Conservation (phyloP, 345 rosid genomes). For the Barbarea vulgaris region DNA sequence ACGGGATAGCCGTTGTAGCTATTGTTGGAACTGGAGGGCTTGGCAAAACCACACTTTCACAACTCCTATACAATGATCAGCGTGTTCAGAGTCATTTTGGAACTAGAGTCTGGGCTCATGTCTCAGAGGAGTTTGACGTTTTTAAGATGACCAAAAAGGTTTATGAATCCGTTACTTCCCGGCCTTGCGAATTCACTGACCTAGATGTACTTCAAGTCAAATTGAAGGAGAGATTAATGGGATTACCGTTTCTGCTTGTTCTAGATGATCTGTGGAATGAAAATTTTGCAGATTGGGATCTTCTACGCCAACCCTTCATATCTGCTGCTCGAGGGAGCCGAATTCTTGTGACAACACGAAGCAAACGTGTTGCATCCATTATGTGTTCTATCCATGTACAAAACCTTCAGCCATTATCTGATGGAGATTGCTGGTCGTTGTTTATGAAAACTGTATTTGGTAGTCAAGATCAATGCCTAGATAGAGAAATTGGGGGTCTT, state of each 20-base stretch:
- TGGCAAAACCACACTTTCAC: conserved; percentile 52
- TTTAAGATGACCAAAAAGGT: conserved; percentile 44
- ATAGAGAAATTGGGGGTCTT: conserved; percentile 36
- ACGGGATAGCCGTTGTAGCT: conserved; percentile 23
- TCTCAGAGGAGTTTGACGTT: conserved; percentile 49
- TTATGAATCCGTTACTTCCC: conserved; percentile 38
- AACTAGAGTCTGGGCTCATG: conserved; percentile 44
- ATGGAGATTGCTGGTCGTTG: conserved; percentile 43
- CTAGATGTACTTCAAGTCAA: conserved; percentile 44
- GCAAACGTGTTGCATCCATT: conserved; percentile 35
- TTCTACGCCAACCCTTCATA: conserved; percentile 36
- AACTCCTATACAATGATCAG: conserved; percentile 42
- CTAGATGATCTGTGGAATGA: conserved; percentile 52
- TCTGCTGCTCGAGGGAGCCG: conserved; percentile 42
- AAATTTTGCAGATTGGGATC: conserved; percentile 37
- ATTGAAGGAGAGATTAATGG: conserved; percentile 37
- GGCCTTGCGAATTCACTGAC: conserved; percentile 36
- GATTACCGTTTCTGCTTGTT: conserved; percentile 40
- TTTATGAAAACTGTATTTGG: conserved; percentile 39
- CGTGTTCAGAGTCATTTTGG: conserved; percentile 28
- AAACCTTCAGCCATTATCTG: conserved; percentile 39
- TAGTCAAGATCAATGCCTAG: conserved; percentile 12
- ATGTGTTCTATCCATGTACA: conserved; percentile 34
- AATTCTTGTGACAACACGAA: conserved; percentile 48
- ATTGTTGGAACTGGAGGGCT: conserved; percentile 47